Conservation (phyloP, 768 basidiomycete genomes). For the Termitomyces sp. region DNA sequence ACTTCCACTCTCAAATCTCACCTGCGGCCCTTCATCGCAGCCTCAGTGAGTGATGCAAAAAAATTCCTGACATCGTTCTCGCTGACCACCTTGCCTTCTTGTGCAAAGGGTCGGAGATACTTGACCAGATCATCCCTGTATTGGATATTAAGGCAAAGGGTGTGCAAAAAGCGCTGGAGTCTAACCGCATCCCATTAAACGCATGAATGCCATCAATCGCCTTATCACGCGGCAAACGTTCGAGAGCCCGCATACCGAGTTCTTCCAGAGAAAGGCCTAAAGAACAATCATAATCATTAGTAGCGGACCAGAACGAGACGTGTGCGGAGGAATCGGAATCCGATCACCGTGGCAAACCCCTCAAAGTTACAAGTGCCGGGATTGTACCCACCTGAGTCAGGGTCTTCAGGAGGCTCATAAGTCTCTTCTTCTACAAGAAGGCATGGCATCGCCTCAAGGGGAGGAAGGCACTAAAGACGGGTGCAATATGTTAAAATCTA, state of each 20-base stretch:
- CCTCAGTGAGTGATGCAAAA: conserved; percentile 49
- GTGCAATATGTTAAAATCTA: not conserved
- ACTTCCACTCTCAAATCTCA: not conserved
- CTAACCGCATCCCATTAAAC: conserved; percentile 78
- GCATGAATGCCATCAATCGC: conserved; percentile 82
- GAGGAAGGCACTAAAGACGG: conserved; percentile 49
- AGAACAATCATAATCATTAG: conserved; percentile 6
- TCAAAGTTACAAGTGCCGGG: not conserved
- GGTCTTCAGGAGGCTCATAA: conserved; percentile 82
- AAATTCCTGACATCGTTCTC: conserved; percentile 66
- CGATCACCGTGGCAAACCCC: conserved; percentile 3
- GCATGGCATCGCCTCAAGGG: conserved; percentile 48
- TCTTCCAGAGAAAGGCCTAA: conserved; percentile 76
- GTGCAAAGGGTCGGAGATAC: conserved; percentile 75
- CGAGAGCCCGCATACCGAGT: conserved; percentile 74
- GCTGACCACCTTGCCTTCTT: conserved; percentile 67
- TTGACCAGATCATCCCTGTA: conserved; percentile 64
- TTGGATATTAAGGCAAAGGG: conserved; percentile 5
- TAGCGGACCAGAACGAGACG: conserved; percentile 3
- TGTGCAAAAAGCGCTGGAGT: not conserved
- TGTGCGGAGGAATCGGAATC: conserved; percentile 9
- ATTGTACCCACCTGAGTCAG: conserved; percentile 58
- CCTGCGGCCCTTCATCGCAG: conserved; percentile 20
- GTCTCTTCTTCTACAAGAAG: conserved; percentile 76
- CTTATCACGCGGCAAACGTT: conserved; percentile 67